A percentile compares a stretch with the other conserved stretches of the same genome.
phyloP scores from a whole-genome alignment of 139 green algal genomes.

The Pleodorina starrii region DNA sequence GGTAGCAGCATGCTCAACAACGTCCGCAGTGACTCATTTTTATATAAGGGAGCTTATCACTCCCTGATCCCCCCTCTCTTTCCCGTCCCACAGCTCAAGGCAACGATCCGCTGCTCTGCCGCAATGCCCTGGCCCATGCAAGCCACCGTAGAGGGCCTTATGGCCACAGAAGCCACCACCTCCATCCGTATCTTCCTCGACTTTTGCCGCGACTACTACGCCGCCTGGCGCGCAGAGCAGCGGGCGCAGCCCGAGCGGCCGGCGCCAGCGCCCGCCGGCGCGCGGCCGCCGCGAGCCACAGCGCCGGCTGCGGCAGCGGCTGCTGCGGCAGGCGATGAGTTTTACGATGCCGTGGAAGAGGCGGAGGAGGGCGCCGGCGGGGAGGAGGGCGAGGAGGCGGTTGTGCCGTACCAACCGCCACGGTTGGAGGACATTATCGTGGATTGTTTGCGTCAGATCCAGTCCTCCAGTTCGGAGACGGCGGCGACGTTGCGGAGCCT shows the following conservation, averaged over 20 bases:
- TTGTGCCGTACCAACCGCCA: slow-evolving; percentile 34
- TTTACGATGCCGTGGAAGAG: slow-evolving; percentile 32
- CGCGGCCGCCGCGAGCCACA: too few species aligned
- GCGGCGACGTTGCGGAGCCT: background rate
- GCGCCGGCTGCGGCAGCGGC: background rate
- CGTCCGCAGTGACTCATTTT: too few species aligned
- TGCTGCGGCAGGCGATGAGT: background rate
- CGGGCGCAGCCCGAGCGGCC: slow-evolving; percentile 3
- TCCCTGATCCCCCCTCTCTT: too few species aligned
- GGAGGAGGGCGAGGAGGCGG: background rate
- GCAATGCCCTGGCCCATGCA: slow-evolving; percentile 49
- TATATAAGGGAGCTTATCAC: too few species aligned
- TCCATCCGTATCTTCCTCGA: slow-evolving; percentile 26
- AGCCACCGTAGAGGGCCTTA: slow-evolving; percentile 39
- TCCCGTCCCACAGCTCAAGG: slow-evolving; percentile 27
- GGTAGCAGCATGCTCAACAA: too few species aligned
- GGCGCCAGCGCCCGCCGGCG: too few species aligned
- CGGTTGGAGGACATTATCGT: slow-evolving; percentile 42
- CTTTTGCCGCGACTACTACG: background rate
- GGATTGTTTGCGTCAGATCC: slow-evolving; percentile 47
- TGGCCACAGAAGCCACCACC: slow-evolving; percentile 13
- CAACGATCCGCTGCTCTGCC: slow-evolving; percentile 4
- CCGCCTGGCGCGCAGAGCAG: background rate
- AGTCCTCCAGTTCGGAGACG: slow-evolving; percentile 15
- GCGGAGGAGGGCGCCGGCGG: background rate